Percentiles rank a stretch among this genome's conserved stretches.
Conservation (phyloP, 768 basidiomycete species). For the Macrocybe gigantea region DNA sequence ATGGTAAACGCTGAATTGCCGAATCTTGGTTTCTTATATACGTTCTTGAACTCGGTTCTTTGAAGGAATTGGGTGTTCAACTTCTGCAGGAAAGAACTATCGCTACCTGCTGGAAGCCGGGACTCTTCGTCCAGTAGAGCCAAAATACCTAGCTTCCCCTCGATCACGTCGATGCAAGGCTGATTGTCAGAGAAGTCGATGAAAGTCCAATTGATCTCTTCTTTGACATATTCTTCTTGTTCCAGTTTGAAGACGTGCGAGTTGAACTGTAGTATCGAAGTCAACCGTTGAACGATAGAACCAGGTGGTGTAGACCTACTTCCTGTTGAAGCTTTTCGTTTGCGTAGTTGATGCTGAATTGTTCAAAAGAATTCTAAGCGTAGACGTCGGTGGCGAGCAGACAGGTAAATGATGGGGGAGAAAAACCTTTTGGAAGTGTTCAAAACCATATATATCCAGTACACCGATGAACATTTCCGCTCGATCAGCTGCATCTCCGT, state of each 20-base stretch:
- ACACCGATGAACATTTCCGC: conserved; percentile 99
- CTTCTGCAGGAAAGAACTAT: conserved; percentile 90
- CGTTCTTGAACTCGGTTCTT: conserved; percentile 78
- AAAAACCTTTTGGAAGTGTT: conserved; percentile 89
- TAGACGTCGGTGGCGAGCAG: conserved; percentile 1
- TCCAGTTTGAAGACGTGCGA: conserved; percentile 99
- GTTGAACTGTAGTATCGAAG: conserved; percentile 65
- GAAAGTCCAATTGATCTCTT: conserved; percentile 99
- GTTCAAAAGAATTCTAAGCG: conserved; percentile 82
- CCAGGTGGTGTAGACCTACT: conserved; percentile 36
- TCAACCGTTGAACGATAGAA: conserved; percentile 4
- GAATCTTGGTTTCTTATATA: conserved; percentile 99
- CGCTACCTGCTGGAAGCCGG: conserved; percentile 88
- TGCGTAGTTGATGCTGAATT: conserved; percentile 99
- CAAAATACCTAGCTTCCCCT: conserved; percentile 93
- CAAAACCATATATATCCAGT: conserved; percentile 95
- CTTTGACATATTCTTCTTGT: conserved; percentile 98
- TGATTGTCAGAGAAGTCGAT: conserved; percentile 99
- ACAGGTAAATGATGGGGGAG: background rate
- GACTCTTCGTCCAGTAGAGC: conserved; percentile 97
- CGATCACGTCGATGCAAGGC: conserved; percentile 97
- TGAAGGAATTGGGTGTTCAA: conserved; percentile 72
- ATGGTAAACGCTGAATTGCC: conserved; percentile 97
- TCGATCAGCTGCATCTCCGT: conserved; percentile 80
- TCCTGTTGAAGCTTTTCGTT: conserved; percentile 98